Conservation (phyloP, 768 basidiomycete species). For the Lactifluus rugatus region DNA sequence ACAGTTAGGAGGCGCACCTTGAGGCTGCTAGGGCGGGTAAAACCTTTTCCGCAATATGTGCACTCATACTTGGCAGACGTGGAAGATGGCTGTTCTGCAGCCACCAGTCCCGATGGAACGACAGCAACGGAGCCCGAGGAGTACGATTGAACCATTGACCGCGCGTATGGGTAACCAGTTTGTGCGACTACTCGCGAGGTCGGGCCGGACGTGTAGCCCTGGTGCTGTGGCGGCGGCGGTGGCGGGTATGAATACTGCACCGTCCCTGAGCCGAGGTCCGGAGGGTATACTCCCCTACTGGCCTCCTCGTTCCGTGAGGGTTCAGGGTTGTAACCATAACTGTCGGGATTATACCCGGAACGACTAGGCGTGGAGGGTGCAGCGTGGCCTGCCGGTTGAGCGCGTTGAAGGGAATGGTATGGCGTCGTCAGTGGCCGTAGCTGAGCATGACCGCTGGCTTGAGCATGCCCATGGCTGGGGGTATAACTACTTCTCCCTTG, state of each 20-base stretch:
- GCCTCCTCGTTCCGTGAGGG: not conserved
- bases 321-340: not conserved
- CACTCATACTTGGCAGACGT: slow-evolving; percentile 66
- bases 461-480: slow-evolving; percentile 8
- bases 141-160: not conserved
- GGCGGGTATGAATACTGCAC: slow-evolving; percentile 4
- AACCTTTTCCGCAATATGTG: slow-evolving; percentile 68
- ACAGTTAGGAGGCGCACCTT: slow-evolving; percentile 36
- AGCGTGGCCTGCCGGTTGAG: not conserved
- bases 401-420: slow-evolving; percentile 5
- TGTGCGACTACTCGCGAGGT: not conserved
- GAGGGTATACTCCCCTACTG: not conserved
- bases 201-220: not conserved
- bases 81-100: slow-evolving; percentile 26
- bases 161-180: slow-evolving; percentile 5
- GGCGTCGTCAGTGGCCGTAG: slow-evolving; percentile 8
- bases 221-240: not conserved
- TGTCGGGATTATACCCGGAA: not conserved
- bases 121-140: not conserved
- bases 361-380: not conserved
- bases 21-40: slow-evolving; percentile 75
- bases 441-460: slow-evolving; percentile 3
- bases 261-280: not conserved
- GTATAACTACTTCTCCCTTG: slow-evolving; percentile 1
- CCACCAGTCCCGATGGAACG: slow-evolving; percentile 7